Evolutionary conservation across 768 basidiomycete genomes (phyloP).

Genomic region (Boletus vermiculosoides): DNA sequence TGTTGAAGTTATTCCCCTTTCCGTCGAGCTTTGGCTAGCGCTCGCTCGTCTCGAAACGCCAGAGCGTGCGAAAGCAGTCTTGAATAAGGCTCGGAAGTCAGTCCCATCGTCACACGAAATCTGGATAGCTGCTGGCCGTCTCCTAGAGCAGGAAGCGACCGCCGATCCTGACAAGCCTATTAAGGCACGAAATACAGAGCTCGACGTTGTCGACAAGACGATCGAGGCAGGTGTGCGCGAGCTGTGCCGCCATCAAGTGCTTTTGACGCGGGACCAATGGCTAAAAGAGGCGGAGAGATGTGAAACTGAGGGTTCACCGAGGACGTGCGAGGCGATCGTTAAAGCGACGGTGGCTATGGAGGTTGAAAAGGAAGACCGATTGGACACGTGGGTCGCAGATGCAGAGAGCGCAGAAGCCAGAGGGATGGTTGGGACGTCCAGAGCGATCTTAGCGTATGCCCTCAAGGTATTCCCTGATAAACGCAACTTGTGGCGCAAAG

Average conservation of each 20-base stretch:
- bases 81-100: constrained; percentile 93
- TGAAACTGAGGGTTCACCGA: constrained; percentile 77
- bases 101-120: constrained; percentile 97
- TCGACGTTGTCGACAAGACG: constrained; percentile 80
- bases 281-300: constrained; percentile 91
- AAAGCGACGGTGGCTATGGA: constrained; percentile 94
- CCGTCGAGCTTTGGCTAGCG: constrained; percentile 97
- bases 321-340: constrained; percentile 92
- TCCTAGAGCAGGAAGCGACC: constrained; percentile 82
- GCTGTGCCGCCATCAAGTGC: constrained; percentile 78
- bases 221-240: constrained; percentile 83
- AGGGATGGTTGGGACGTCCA: constrained; percentile 75
- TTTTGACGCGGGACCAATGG: constrained; percentile 91
- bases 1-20: constrained; percentile 94
- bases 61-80: constrained; percentile 84
- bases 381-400: constrained; percentile 89
- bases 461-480: constrained; percentile 88
- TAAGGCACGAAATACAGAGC: constrained; percentile 58
- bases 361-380: constrained; percentile 89
- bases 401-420: constrained; percentile 77
- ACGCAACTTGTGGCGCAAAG: constrained; percentile 82
- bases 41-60: constrained; percentile 96
- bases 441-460: constrained; percentile 89
- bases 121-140: constrained; percentile 94
- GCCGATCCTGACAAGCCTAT: constrained; percentile 44